phyloP scores from a whole-genome alignment of 2,329 filamentous ascomycete species.

The Blumeria hordei region DNA sequence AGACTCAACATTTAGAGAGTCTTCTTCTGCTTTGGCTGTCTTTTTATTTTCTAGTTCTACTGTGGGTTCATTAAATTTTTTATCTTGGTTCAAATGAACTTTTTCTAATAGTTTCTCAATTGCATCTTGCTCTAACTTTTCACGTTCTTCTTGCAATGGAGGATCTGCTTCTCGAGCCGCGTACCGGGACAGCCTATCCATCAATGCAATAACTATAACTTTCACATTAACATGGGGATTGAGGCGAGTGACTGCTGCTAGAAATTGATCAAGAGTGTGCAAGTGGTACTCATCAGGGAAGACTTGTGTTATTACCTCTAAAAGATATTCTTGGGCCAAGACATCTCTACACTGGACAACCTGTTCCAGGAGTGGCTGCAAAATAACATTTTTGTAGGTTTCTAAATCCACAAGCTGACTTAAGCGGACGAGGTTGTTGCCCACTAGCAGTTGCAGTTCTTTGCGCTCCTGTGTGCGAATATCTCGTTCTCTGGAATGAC shows the following conservation, averaged over 20 bases:
- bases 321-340: slow-evolving; percentile 82
- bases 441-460: slow-evolving; percentile 83
- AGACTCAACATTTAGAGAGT: not conserved
- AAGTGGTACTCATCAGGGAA: slow-evolving; percentile 98
- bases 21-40: slow-evolving; percentile 11
- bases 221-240: slow-evolving; percentile 97
- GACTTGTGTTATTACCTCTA: slow-evolving; percentile 96
- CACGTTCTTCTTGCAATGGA: slow-evolving; percentile 44
- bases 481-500: slow-evolving; percentile 83
- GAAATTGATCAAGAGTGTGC: slow-evolving; percentile 83
- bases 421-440: slow-evolving; percentile 82
- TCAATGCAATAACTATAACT: slow-evolving; percentile 88
- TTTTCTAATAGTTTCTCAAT: slow-evolving; percentile 56
- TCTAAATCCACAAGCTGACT: slow-evolving; percentile 92
- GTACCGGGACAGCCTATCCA: slow-evolving; percentile 88
- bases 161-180: slow-evolving; percentile 68
- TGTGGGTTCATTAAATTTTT: slow-evolving; percentile 7
- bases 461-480: slow-evolving; percentile 83
- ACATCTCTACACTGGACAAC: slow-evolving; percentile 96
- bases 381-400: slow-evolving; percentile 73
- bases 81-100: slow-evolving; percentile 41
- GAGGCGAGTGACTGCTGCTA: slow-evolving; percentile 74
- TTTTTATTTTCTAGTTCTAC: slow-evolving; percentile 13
- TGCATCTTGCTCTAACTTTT: slow-evolving; percentile 65
- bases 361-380: slow-evolving; percentile 77